These are phyloP conservation scores for Pyricularia grisea DNA, from an alignment of 2,329 filamentous ascomycete genomes.

Conservation along the genomic window DNA sequence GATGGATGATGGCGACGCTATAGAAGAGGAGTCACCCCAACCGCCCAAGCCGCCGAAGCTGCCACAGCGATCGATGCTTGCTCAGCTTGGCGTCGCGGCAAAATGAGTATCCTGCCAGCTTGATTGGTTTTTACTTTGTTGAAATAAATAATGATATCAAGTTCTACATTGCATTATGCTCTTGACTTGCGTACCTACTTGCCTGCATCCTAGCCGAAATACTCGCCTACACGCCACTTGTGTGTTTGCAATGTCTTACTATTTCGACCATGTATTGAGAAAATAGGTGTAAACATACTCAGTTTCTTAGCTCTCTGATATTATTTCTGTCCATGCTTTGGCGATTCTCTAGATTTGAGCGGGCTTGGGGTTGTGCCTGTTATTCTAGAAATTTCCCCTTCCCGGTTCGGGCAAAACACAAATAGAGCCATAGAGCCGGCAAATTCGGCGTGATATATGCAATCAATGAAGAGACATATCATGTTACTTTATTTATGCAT, in stretches of 20 bases:
- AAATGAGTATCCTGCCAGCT: background rate
- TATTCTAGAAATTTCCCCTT: too few relatives aligned
- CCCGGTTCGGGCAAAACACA: too few relatives aligned
- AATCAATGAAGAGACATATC: too few relatives aligned
- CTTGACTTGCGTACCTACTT: background rate
- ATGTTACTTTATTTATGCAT: background rate
- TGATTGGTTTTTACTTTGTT: background rate
- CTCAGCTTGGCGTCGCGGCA: background rate
- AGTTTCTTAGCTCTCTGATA: background rate
- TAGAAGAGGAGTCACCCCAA: background rate
- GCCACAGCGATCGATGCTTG: background rate
- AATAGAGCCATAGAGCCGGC: background rate
- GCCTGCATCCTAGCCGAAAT: too few relatives aligned
- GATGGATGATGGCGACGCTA: slow-evolving; percentile 4
- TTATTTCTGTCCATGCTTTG: background rate
- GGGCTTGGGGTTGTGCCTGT: background rate
- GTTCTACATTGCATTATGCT: background rate
- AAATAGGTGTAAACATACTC: background rate
- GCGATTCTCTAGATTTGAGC: background rate
- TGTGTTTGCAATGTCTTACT: background rate
- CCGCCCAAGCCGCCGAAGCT: background rate
- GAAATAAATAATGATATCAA: background rate
- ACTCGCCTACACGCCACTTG: background rate
- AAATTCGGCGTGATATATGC: too few relatives aligned
- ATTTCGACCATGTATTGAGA: background rate